These are phyloP conservation scores for Lactarius pseudohatsudake DNA, from an alignment of 768 basidiomycete genomes.

Conservation along the genomic window DNA sequence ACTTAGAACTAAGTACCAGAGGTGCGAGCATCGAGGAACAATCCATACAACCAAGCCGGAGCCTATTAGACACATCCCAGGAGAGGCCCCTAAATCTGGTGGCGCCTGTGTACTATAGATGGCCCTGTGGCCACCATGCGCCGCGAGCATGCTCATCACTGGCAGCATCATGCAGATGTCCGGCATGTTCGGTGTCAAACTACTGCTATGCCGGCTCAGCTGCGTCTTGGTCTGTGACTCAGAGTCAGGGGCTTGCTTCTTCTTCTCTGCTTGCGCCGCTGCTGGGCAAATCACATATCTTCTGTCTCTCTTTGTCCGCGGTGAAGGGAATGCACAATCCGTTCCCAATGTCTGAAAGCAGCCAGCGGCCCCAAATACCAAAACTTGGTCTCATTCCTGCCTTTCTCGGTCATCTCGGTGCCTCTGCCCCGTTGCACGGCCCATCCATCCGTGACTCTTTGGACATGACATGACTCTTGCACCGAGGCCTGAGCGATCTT, in stretches of 20 bases:
- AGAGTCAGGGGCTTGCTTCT: background rate
- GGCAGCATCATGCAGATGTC: background rate
- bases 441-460: background rate
- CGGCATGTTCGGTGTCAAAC: background rate
- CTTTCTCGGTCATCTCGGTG: background rate
- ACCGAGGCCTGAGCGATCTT: background rate
- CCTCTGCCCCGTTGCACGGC: background rate
- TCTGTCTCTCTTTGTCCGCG: background rate
- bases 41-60: background rate
- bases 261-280: conserved; percentile 2
- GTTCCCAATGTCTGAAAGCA: background rate
- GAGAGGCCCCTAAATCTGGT: background rate
- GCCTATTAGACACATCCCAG: background rate
- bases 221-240: background rate
- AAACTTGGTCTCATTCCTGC: background rate
- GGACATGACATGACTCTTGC: background rate
- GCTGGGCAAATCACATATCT: background rate
- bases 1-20: background rate
- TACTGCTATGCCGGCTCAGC: background rate
- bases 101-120: background rate
- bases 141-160: background rate
- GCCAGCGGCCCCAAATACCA: background rate
- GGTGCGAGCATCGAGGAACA: background rate
- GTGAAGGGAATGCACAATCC: background rate
- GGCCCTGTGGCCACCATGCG: conserved; percentile 1